These are phyloP conservation scores for Solanum arcanum DNA, from an alignment of 257 asterid genomes.

Conservation along the genomic window DNA sequence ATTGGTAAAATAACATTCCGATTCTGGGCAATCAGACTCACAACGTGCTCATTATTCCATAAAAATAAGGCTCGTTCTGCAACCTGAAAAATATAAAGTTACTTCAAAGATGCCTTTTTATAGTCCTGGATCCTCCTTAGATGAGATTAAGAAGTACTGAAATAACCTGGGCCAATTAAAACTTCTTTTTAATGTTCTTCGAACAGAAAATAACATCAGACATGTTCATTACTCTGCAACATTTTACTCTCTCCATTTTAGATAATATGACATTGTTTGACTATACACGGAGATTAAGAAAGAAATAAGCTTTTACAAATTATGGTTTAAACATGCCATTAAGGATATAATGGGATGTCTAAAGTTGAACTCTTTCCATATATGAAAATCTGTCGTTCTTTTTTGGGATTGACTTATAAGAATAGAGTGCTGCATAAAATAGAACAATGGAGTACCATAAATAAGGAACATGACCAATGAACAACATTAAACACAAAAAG, in stretches of 20 bases:
- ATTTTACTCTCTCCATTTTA: neutral
- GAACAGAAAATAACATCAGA: neutral
- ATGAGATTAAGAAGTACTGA: neutral
- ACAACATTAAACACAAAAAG: neutral
- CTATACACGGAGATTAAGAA: neutral
- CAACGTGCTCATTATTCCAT: conserved; percentile 70
- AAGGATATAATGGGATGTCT: neutral
- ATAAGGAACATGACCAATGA: neutral
- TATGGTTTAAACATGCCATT: neutral
- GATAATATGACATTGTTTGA: neutral
- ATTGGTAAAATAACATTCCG: conserved; percentile 55
- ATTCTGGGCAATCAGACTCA: conserved; percentile 57
- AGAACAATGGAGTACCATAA: neutral
- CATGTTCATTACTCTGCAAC: neutral
- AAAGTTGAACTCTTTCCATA: neutral
- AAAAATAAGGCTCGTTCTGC: conserved; percentile 70
- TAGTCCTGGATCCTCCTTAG: neutral
- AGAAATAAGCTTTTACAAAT: neutral
- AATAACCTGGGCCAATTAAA: neutral
- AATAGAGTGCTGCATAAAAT: neutral
- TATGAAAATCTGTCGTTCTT: neutral
- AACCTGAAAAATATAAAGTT: conserved; percentile 37
- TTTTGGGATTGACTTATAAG: neutral
- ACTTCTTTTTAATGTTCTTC: neutral
- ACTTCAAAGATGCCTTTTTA: neutral